Percentiles rank a stretch among this genome's conserved stretches.
Evolutionary conservation across 768 basidiomycete species (phyloP).

Genomic region (Tricholoma matsutake): DNA sequence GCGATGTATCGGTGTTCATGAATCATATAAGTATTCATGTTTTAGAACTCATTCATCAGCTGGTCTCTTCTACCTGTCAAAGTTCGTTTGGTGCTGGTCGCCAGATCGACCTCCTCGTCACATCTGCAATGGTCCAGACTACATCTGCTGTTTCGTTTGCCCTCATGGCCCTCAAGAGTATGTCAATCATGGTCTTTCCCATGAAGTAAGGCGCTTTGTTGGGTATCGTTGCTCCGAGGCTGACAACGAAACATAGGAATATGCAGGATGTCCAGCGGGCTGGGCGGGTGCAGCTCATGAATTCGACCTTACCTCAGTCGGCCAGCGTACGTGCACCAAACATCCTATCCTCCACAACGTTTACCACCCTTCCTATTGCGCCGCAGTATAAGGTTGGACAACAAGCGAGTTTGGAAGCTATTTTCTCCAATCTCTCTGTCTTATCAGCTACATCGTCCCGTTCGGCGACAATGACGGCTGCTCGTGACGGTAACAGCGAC

Average conservation of each 20-base stretch:
- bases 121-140: constrained; percentile 29
- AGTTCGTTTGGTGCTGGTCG: constrained; percentile 39
- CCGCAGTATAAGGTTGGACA: neutral
- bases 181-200: constrained; percentile 26
- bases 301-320: neutral
- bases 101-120: constrained; percentile 16
- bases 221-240: neutral
- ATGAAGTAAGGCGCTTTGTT: constrained; percentile 20
- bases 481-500: neutral
- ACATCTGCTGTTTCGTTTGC: constrained; percentile 30
- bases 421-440: neutral
- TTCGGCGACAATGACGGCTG: neutral
- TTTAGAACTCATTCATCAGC: constrained; percentile 23
- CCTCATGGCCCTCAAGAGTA: constrained; percentile 27
- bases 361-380: neutral
- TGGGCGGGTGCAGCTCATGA: neutral
- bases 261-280: neutral
- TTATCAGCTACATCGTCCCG: neutral
- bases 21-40: neutral
- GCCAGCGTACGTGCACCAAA: neutral
- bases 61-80: constrained; percentile 32
- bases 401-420: neutral
- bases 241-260: neutral
- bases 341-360: neutral
- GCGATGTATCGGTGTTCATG: too few species aligned